Base-by-base conservation (phyloP, 2,329 filamentous ascomycete species). In the Cladosporium sp. region DNA sequence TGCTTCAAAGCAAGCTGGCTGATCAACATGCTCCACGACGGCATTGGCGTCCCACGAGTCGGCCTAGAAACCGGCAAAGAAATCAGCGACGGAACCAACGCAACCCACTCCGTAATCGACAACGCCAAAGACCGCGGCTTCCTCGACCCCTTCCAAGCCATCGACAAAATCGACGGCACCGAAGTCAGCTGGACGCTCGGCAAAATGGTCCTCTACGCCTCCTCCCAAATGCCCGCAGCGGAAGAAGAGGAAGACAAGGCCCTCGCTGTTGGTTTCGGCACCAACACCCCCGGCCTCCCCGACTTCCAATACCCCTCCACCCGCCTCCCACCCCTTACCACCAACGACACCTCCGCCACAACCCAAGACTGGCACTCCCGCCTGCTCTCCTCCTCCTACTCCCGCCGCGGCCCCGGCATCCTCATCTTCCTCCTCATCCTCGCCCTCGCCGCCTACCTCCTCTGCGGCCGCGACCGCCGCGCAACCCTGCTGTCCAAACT, bases 1-100 rank as follows among this genome's bases (percentile, higher is more conserved):
- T 98, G 93, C 68, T 98, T 98, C 78, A 98, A 98, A 69, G 91
- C 93, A 0, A 93, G 89, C 4, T 98, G 95, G 93, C 76, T 98
- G 42, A 95, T 98, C 66, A 98, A 95, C 62, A 85, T 98, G 64
- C 77, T 98, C 3, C 92, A 98, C 64, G 89, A 96, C 57, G 93
- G 93, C 2, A 96, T 98, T 59, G 95, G 93, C 0, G 84, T 98
- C 48, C 95, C 95, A 4, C 81, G 91, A 46, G 77, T 93, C 5
- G 89, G 88, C 0, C 71, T 95, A 11, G 92, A 70, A 54, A 55
- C 60, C 10, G 51, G 59, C 44, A 58, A 95, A 61, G 74, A 82
- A 16, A 76, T 78, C 0, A 67, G 71, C 9, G 66, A 68, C 7
- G 74, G 77, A 0, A 74, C 73, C 11, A 95, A 95, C 65, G 79